A percentile compares a stretch with the other conserved stretches of the same genome.
Evolutionary conservation across 306 rosid genomes (phyloP).

Genomic region (Cucumis melo): DNA sequence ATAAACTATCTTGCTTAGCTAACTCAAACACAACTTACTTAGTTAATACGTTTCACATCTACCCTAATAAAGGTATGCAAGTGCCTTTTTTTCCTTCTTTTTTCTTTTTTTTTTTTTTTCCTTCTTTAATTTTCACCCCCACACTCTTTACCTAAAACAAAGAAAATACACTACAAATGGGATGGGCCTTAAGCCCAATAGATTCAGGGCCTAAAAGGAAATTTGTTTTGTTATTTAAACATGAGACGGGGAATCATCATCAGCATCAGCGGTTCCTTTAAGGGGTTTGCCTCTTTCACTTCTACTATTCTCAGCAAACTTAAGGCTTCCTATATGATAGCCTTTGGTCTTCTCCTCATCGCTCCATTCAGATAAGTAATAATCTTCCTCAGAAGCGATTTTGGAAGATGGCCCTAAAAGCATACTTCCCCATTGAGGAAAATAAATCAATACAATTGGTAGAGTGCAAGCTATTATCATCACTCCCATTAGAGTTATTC

Average conservation of each 20-base stretch:
- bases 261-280: slow-evolving; percentile 28
- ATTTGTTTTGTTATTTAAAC: neutral
- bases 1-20: too few species aligned
- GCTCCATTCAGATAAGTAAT: slow-evolving; percentile 62
- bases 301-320: slow-evolving; percentile 64
- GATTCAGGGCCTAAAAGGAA: too few species aligned
- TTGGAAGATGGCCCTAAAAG: slow-evolving; percentile 40
- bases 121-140: too few species aligned
- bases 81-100: too few species aligned
- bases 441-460: slow-evolving; percentile 40
- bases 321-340: slow-evolving; percentile 41
- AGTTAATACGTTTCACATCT: too few species aligned
- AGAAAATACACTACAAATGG: too few species aligned
- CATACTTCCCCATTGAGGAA: slow-evolving; percentile 96
- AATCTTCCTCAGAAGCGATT: slow-evolving; percentile 51
- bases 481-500: slow-evolving; percentile 73
- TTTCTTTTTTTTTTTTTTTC: too few species aligned
- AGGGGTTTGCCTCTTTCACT: slow-evolving; percentile 41
- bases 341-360: slow-evolving; percentile 49
- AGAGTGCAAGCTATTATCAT: slow-evolving; percentile 68
- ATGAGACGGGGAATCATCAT: slow-evolving; percentile 14
- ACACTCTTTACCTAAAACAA: too few species aligned
- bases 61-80: too few species aligned
- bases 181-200: too few species aligned
- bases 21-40: too few species aligned